phyloP scores from a whole-genome alignment of 2,329 filamentous ascomycete species.

The Pseudogymnoascus sp. region DNA sequence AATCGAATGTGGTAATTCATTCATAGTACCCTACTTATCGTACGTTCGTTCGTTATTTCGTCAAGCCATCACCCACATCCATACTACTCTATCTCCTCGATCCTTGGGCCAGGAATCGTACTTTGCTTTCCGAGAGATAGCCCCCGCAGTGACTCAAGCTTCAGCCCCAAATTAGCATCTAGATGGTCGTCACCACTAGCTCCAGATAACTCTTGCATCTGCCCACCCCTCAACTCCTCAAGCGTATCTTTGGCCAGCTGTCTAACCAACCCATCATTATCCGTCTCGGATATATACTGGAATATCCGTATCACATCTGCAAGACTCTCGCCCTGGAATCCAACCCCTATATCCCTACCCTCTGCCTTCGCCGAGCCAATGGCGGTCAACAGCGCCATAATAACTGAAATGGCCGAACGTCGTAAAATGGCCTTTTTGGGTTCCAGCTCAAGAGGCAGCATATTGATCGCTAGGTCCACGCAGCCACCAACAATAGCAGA shows the following conservation, averaged over 20 bases:
- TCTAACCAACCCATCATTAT: constrained; percentile 59
- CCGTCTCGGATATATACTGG: constrained; percentile 54
- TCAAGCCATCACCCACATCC: not conserved
- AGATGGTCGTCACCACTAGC: constrained; percentile 19
- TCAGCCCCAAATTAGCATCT: constrained; percentile 21
- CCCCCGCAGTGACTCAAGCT: constrained; percentile 34
- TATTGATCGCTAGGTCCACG: constrained; percentile 54
- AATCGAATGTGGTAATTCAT: not conserved
- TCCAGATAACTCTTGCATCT: constrained; percentile 43
- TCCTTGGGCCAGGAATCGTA: constrained; percentile 28
- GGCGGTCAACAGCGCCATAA: constrained; percentile 53
- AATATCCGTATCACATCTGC: constrained; percentile 55
- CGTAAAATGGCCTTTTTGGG: constrained; percentile 56
- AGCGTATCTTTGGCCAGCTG: constrained; percentile 59
- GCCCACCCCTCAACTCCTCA: constrained; percentile 57
- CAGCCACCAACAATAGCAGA: constrained; percentile 43
- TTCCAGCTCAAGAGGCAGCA: constrained; percentile 54
- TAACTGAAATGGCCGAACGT: constrained; percentile 54
- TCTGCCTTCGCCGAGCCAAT: constrained; percentile 45
- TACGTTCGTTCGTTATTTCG: not conserved
- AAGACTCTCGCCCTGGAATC: constrained; percentile 45
- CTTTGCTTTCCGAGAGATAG: constrained; percentile 32
- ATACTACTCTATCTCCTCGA: constrained; percentile 54
- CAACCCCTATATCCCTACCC: constrained; percentile 42
- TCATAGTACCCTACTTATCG: not conserved